Evolutionary conservation across 768 basidiomycete species (phyloP).

Genomic region (Filobasidium wieringae): DNA sequence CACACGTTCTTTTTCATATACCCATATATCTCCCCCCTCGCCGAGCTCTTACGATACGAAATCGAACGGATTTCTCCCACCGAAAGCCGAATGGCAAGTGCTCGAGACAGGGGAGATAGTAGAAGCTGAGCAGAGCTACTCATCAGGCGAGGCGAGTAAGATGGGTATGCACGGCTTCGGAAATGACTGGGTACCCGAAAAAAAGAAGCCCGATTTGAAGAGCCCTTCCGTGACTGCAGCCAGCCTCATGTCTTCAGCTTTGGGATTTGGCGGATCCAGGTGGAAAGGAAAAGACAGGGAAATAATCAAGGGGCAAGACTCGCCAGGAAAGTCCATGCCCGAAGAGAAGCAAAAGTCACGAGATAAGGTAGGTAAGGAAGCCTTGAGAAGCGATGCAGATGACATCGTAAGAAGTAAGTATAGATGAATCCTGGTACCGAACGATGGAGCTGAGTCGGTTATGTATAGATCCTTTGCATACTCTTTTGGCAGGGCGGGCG

Average conservation of each 20-base stretch:
- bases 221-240: conserved; percentile 5
- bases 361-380: conserved; percentile 39
- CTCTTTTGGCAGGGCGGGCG: conserved; percentile 22
- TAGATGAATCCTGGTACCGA: conserved; percentile 9
- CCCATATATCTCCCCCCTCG: conserved; percentile 6
- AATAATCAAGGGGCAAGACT: too few relatives aligned
- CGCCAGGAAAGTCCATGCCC: not conserved
- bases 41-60: conserved; percentile 2
- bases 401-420: conserved; percentile 63
- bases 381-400: conserved; percentile 56
- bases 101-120: conserved; percentile 8
- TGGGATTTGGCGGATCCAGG: conserved; percentile 12
- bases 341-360: not conserved
- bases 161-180: not conserved
- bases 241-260: not conserved
- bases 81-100: conserved; percentile 11
- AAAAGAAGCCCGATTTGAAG: not conserved
- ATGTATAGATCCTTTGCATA: conserved; percentile 17
- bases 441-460: conserved; percentile 13
- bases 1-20: conserved; percentile 6
- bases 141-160: not conserved
- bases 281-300: conserved; percentile 19
- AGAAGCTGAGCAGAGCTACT: conserved; percentile 12
- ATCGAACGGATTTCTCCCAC: not conserved
- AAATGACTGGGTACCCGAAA: not conserved